Evolutionary conservation across 345 rosid genomes (phyloP).

Genomic region (Eucalyptus tenuipes): DNA sequence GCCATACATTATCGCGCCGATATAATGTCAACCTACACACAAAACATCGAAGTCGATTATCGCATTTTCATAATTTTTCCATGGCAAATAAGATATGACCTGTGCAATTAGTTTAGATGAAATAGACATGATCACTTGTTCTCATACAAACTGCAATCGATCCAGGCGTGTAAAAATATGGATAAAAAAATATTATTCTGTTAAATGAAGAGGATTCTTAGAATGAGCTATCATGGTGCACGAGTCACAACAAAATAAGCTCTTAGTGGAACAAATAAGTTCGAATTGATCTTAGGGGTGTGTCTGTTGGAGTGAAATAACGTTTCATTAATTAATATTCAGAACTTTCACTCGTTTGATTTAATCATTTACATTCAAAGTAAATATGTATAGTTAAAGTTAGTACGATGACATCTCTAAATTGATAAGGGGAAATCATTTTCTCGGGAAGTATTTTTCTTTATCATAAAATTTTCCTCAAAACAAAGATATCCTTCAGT

Average conservation of each 20-base stretch:
- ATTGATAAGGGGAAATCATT: not conserved
- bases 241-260: not conserved
- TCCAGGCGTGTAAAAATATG: not conserved
- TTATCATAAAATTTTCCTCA: not conserved
- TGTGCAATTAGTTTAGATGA: not conserved
- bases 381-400: too few relatives aligned
- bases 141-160: not conserved
- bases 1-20: not conserved
- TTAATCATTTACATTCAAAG: not conserved
- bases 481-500: not conserved
- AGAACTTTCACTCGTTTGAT: not conserved
- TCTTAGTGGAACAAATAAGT: not conserved
- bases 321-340: not conserved
- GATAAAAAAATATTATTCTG: too few relatives aligned
- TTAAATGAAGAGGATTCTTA: not conserved
- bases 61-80: not conserved
- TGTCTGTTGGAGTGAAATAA: not conserved
- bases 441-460: not conserved
- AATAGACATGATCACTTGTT: not conserved
- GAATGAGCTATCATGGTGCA: not conserved
- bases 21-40: not conserved
- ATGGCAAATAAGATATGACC: too few relatives aligned
- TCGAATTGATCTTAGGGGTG: too few relatives aligned
- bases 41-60: too few relatives aligned
- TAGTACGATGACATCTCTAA: not conserved